Evolutionary conservation across 176 grass and related monocot species (phyloP), one percentile per base, ranked within the genome.

Genomic region (Microstegium vimineum): DNA sequence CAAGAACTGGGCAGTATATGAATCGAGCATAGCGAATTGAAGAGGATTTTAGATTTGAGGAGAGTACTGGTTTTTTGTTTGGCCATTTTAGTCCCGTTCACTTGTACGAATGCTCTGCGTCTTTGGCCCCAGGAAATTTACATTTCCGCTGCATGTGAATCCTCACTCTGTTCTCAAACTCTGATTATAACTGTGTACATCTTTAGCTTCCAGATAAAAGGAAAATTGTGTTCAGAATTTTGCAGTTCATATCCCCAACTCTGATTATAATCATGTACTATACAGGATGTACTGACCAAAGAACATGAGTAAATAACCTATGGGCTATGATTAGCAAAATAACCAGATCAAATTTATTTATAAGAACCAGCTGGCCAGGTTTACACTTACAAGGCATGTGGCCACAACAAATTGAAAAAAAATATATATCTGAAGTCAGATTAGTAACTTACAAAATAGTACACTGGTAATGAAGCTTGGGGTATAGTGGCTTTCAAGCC

Each of bases 1-100:
- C 96, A 60, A 93, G 96, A 90, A 90, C 90, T 15, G 96, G 96
- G 3, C 92, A 98, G 54, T 98, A 98, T 32, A 93, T 91, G 80
- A 90, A 83, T 63, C 76, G 96, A 35, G 96, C 93, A 20, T 98
- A 98, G 77, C 80, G 57, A 69, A 13, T 74, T 22, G 14, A 71
- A 62, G 31, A 41, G 66, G 72, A 56, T 81, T 17, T 5, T 28
- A 41, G 10, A 61, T 33, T 30, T 28, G 61, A 75, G 28, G 62
- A 37, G 63, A 87, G 23, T 47, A 26, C 12, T 28, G 22, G 13
- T 77, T 82, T 87, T 79, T 68, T 43, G 22, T 66, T 34, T 2
- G 11, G 1, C 14, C 56, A 75, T 74, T 80, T 82, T 84, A 73
- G 38, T 47, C 54, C 18, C 35, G 23, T 71, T 82, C 73, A 82